Percentiles rank a stretch among this genome's conserved stretches.
Conservation (phyloP, 2,329 filamentous ascomycete species). For the Phialophora chinensis region DNA sequence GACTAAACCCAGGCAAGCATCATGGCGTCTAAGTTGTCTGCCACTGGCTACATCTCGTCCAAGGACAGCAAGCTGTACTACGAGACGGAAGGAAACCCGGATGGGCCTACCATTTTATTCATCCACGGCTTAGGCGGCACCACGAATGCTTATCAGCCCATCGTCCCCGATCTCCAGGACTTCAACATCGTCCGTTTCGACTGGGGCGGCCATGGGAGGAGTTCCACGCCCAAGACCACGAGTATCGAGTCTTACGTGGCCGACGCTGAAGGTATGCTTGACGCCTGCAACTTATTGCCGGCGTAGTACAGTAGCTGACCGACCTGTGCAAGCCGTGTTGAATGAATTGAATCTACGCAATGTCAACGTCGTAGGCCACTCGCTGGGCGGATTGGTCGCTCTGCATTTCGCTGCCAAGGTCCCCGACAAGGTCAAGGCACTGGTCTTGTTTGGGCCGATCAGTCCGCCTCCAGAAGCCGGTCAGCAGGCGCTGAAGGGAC, state of each 20-base stretch:
- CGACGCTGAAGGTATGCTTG: slow-evolving; percentile 16
- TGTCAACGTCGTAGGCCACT: slow-evolving; percentile 47
- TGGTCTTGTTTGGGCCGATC: slow-evolving; percentile 57
- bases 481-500: slow-evolving; percentile 41
- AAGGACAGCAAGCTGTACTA: slow-evolving; percentile 21
- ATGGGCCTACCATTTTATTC: slow-evolving; percentile 47
- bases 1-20: background rate
- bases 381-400: slow-evolving; percentile 58
- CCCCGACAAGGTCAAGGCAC: slow-evolving; percentile 49
- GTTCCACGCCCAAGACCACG: slow-evolving; percentile 53
- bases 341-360: slow-evolving; percentile 46
- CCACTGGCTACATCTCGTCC: slow-evolving; percentile 12
- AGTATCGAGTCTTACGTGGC: slow-evolving; percentile 23
- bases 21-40: slow-evolving; percentile 21
- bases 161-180: slow-evolving; percentile 47
- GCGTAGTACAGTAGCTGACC: background rate
- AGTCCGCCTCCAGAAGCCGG: slow-evolving; percentile 51
- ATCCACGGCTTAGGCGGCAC: slow-evolving; percentile 61
- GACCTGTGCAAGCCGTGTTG: slow-evolving; percentile 7
- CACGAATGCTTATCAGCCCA: slow-evolving; percentile 52
- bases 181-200: slow-evolving; percentile 56
- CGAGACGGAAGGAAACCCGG: slow-evolving; percentile 19
- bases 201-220: slow-evolving; percentile 62
- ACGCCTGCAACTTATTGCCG: background rate
- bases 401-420: slow-evolving; percentile 49